Evolutionary conservation across 352 stramenopile genomes (phyloP).

Genomic region (Phytophthora multivora): DNA sequence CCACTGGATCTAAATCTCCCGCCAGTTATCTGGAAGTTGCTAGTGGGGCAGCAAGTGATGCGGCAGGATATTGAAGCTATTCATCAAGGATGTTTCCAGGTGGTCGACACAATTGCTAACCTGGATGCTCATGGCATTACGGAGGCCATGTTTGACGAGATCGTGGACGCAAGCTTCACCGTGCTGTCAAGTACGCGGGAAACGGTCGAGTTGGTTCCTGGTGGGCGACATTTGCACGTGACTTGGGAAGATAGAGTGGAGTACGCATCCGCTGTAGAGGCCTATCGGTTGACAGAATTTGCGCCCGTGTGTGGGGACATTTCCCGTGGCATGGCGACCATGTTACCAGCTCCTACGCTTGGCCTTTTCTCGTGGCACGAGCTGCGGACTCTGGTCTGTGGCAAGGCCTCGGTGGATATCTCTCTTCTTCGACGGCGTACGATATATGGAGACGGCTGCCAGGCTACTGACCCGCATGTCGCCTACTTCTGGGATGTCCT

Average conservation of each 20-base stretch:
- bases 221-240: slow-evolving; percentile 80
- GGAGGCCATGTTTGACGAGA: slow-evolving; percentile 89
- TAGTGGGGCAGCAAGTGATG: slow-evolving; percentile 82
- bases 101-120: slow-evolving; percentile 90
- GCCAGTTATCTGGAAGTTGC: slow-evolving; percentile 92
- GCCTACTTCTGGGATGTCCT: slow-evolving; percentile 92
- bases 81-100: slow-evolving; percentile 85
- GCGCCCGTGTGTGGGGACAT: slow-evolving; percentile 75
- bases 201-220: slow-evolving; percentile 81
- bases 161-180: slow-evolving; percentile 91
- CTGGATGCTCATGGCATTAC: slow-evolving; percentile 81
- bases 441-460: slow-evolving; percentile 91
- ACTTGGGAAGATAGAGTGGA: slow-evolving; percentile 90
- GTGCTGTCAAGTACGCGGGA: slow-evolving; percentile 84
- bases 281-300: slow-evolving; percentile 85
- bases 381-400: slow-evolving; percentile 89
- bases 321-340: slow-evolving; percentile 82
- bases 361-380: slow-evolving; percentile 90
- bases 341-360: slow-evolving; percentile 80
- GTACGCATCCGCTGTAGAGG: slow-evolving; percentile 81
- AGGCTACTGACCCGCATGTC: slow-evolving; percentile 86
- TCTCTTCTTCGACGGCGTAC: slow-evolving; percentile 83
- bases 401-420: slow-evolving; percentile 89
- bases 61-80: slow-evolving; percentile 86
- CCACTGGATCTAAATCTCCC: slow-evolving; percentile 93